These are phyloP conservation scores for Alternaria tenuissima DNA, from an alignment of 2,329 filamentous ascomycete genomes.

Conservation along the genomic window DNA sequence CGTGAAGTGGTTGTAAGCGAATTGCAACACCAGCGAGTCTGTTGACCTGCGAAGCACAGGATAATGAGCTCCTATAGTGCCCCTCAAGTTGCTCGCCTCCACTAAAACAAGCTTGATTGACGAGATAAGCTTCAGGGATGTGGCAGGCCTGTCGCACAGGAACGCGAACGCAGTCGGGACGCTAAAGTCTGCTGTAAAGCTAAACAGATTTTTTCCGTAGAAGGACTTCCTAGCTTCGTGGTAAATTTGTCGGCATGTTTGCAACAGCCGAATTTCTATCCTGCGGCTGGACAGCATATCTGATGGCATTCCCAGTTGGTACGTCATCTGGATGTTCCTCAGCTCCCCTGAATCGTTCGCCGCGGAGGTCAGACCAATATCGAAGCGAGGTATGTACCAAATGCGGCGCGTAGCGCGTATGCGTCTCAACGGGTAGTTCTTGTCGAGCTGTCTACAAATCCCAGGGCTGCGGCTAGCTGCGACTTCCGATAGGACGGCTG, in stretches of 20 bases:
- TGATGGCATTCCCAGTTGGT: slow-evolving; percentile 22
- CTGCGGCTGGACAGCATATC: not conserved
- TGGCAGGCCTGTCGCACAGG: slow-evolving; percentile 29
- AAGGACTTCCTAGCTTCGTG: slow-evolving; percentile 32
- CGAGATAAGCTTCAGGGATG: slow-evolving; percentile 21
- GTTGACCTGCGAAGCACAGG: slow-evolving; percentile 25
- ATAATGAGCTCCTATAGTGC: slow-evolving; percentile 21
- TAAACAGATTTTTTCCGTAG: slow-evolving; percentile 35
- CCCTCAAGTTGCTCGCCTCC: slow-evolving; percentile 31
- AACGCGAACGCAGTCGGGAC: slow-evolving; percentile 37
- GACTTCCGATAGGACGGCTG: slow-evolving; percentile 9
- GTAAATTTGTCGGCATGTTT: slow-evolving; percentile 32
- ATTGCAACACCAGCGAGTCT: slow-evolving; percentile 27
- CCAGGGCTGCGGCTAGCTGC: slow-evolving; percentile 9
- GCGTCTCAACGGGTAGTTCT: slow-evolving; percentile 18
- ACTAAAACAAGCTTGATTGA: slow-evolving; percentile 28
- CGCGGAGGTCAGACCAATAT: slow-evolving; percentile 20
- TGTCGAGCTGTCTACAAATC: slow-evolving; percentile 11
- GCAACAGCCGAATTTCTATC: slow-evolving; percentile 22
- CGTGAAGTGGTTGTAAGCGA: slow-evolving; percentile 31
- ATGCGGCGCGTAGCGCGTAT: slow-evolving; percentile 19
- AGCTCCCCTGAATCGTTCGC: slow-evolving; percentile 12
- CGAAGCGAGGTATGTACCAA: slow-evolving; percentile 28
- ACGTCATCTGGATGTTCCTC: slow-evolving; percentile 29
- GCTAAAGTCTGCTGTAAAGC: slow-evolving; percentile 28